Evolutionary conservation across 306 rosid species (phyloP).

Genomic region (Lagenaria siceraria): DNA sequence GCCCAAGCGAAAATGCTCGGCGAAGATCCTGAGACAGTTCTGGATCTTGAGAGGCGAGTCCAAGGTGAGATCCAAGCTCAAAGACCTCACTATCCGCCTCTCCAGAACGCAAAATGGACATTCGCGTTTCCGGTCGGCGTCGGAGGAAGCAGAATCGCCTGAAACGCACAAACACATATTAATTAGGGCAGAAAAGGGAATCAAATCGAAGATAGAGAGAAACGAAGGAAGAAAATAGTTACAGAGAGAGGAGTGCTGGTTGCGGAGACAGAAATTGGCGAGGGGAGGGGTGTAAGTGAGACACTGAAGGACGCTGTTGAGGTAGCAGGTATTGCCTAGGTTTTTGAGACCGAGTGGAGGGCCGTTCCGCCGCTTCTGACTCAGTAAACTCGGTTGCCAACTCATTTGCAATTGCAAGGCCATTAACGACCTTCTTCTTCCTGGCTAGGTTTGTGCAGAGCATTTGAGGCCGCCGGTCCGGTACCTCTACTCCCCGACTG

Average conservation of each 20-base stretch:
- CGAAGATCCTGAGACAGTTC: slow-evolving; percentile 63
- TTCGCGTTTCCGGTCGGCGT: slow-evolving; percentile 41
- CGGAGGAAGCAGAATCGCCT: slow-evolving; percentile 74
- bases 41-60: slow-evolving; percentile 70
- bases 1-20: slow-evolving; percentile 65
- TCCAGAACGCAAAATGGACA: slow-evolving; percentile 90
- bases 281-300: slow-evolving; percentile 99
- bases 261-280: slow-evolving; percentile 94
- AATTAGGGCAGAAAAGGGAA: neutral
- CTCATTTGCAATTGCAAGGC: slow-evolving; percentile 88
- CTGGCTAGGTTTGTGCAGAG: slow-evolving; percentile 19
- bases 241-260: slow-evolving; percentile 74
- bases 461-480: slow-evolving; percentile 59
- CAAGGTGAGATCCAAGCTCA: slow-evolving; percentile 45
- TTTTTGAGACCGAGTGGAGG: slow-evolving; percentile 80
- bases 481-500: slow-evolving; percentile 16
- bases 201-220: neutral
- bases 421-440: slow-evolving; percentile 57
- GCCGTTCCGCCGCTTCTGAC: slow-evolving; percentile 67
- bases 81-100: slow-evolving; percentile 65
- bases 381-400: slow-evolving; percentile 88
- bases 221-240: neutral
- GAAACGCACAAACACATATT: neutral
- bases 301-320: slow-evolving; percentile 99
- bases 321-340: slow-evolving; percentile 97